Evolutionary conservation across 148 eudicot genomes (phyloP).

Genomic region (Cornus kousa): DNA sequence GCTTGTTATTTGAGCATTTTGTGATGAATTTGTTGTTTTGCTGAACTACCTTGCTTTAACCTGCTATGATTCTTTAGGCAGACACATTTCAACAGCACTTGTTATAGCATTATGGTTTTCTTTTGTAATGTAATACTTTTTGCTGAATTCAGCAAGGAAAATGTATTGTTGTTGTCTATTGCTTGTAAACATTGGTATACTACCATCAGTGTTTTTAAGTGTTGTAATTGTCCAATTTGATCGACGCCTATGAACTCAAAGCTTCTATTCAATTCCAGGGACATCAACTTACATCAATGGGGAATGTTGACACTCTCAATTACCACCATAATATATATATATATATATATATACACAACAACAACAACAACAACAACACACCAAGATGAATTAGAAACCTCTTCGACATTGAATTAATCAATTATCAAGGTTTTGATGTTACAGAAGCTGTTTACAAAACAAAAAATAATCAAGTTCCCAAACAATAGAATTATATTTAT

Average conservation of each 20-base stretch:
- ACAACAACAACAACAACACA: background rate
- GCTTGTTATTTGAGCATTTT: too few species aligned
- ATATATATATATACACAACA: too few species aligned
- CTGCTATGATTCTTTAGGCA: background rate
- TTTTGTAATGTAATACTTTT: background rate
- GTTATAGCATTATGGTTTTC: background rate
- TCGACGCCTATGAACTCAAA: background rate
- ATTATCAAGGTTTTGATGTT: background rate
- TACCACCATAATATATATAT: too few species aligned
- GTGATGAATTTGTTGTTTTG: too few species aligned
- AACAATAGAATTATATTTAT: too few species aligned
- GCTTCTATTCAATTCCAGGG: too few species aligned
- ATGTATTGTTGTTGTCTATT: conserved; percentile 1
- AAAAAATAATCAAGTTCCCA: background rate
- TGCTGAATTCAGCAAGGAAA: background rate
- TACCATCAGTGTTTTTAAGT: background rate
- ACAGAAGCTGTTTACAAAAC: background rate
- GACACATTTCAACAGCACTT: background rate
- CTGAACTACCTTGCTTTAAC: too few species aligned
- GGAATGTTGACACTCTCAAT: too few species aligned
- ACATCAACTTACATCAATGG: too few species aligned
- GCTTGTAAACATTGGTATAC: background rate
- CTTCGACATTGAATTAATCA: background rate
- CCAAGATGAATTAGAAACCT: background rate
- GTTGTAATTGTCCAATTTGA: background rate